A percentile compares a stretch with the other conserved stretches of the same genome.
These are phyloP conservation scores for Silene latifolia DNA, from an alignment of 148 eudicot genomes.

Conservation along the genomic window DNA sequence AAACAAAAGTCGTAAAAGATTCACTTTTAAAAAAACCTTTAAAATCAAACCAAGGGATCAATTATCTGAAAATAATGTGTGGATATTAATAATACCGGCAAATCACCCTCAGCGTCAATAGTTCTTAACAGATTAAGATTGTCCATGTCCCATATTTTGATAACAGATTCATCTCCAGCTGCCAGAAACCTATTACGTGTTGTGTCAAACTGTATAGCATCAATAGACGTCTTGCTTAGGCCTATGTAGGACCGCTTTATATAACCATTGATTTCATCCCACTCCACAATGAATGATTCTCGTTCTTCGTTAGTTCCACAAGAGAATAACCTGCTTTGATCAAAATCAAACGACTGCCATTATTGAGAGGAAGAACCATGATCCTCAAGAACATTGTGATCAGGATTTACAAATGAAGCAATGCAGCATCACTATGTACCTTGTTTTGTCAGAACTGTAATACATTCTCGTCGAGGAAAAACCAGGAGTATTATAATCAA, in stretches of 20 bases:
- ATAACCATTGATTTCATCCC: slow-evolving; percentile 94
- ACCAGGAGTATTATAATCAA: slow-evolving; percentile 95
- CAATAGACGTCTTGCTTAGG: slow-evolving; percentile 67
- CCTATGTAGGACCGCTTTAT: slow-evolving; percentile 72
- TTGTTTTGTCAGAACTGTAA: slow-evolving; percentile 84
- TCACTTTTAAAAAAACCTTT: background rate
- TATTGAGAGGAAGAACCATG: too few relatives aligned
- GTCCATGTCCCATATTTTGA: slow-evolving; percentile 96
- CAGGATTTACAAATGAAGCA: too few relatives aligned
- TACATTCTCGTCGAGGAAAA: slow-evolving; percentile 80
- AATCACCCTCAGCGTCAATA: slow-evolving; percentile 77
- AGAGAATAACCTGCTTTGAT: slow-evolving; percentile 62
- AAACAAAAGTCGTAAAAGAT: too few relatives aligned
- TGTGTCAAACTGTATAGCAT: slow-evolving; percentile 88
- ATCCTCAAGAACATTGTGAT: too few relatives aligned
- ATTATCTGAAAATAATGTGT: too few relatives aligned
- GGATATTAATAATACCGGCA: slow-evolving; percentile 47
- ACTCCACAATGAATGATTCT: slow-evolving; percentile 85
- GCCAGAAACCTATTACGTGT: slow-evolving; percentile 75
- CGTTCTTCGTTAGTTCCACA: slow-evolving; percentile 95
- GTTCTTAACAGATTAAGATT: slow-evolving; percentile 53
- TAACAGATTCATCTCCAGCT: slow-evolving; percentile 70
- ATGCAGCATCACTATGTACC: slow-evolving; percentile 30
- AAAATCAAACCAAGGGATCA: background rate
- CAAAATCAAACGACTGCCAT: too few relatives aligned